A percentile compares a stretch with the other conserved stretches of the same genome.
Conservation (phyloP, 2,329 filamentous ascomycete species). For the Penicillium vulpinum region DNA sequence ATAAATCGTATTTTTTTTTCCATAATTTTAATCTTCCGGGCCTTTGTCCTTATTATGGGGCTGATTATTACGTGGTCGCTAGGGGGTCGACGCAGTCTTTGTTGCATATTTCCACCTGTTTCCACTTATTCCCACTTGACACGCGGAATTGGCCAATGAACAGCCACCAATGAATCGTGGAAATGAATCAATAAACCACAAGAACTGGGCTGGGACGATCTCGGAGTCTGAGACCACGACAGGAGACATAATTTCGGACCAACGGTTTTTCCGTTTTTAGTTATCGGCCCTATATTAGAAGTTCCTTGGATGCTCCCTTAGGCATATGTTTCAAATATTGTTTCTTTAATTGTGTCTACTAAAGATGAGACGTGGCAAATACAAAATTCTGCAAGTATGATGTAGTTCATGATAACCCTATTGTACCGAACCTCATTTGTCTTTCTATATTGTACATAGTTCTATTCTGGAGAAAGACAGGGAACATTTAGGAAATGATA, state of each 20-base stretch:
- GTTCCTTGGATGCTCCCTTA: background rate
- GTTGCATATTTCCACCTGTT: background rate
- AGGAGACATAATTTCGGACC: constrained; percentile 2
- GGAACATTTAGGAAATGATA: background rate
- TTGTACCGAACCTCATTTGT: too few species aligned
- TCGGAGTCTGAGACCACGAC: background rate
- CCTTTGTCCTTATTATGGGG: background rate
- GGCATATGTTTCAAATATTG: background rate
- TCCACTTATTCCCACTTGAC: background rate
- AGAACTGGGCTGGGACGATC: background rate
- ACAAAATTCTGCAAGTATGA: background rate
- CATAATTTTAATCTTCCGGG: background rate
- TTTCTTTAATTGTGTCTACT: background rate
- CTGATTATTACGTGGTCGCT: background rate
- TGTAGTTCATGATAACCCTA: background rate
- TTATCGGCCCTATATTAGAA: background rate
- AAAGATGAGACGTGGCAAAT: background rate
- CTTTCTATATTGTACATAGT: too few species aligned
- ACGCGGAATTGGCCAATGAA: background rate
- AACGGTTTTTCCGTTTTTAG: background rate
- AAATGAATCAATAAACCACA: background rate
- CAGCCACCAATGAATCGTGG: background rate
- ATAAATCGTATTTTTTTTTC: background rate
- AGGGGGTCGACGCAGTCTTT: background rate
- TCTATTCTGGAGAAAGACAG: background rate